Conservation (phyloP, 257 asterid genomes). For the Plantago ovata region DNA sequence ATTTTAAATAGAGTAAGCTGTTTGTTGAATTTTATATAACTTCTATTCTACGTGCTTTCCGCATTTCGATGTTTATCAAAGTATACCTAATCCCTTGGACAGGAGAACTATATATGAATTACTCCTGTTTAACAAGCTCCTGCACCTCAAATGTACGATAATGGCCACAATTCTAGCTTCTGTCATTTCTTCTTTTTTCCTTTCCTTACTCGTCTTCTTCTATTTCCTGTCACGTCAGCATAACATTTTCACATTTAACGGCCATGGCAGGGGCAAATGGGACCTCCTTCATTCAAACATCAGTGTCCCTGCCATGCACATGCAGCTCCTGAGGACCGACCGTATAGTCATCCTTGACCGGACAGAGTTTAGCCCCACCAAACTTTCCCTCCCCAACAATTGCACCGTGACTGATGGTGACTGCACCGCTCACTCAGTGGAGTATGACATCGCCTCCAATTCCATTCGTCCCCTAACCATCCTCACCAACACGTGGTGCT, state of each 20-base stretch:
- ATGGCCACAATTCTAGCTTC: not conserved
- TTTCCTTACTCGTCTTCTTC: conserved; percentile 13
- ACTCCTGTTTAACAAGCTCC: too few relatives aligned
- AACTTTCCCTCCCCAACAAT: conserved; percentile 42
- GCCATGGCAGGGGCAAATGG: conserved; percentile 41
- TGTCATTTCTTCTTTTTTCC: conserved; percentile 20
- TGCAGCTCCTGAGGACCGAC: conserved; percentile 70
- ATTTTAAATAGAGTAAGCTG: too few relatives aligned
- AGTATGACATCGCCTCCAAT: conserved; percentile 38
- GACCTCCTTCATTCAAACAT: conserved; percentile 33
- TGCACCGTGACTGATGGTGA: conserved; percentile 13
- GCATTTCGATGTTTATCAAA: too few relatives aligned
- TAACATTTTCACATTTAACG: conserved; percentile 2
- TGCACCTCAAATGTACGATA: too few relatives aligned
- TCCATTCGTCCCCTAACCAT: conserved; percentile 49
- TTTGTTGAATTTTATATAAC: too few relatives aligned
- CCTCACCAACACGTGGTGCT: conserved; percentile 58
- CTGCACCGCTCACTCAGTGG: conserved; percentile 62
- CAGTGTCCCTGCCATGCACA: conserved; percentile 69
- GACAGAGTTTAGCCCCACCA: conserved; percentile 56
- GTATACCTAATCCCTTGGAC: too few relatives aligned
- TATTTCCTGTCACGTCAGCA: conserved; percentile 7
- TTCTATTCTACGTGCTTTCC: too few relatives aligned
- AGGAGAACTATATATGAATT: too few relatives aligned
- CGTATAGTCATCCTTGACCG: conserved; percentile 57